Conservation (phyloP, 1,284 basidiomycete species). For the Irpex lacteus region DNA sequence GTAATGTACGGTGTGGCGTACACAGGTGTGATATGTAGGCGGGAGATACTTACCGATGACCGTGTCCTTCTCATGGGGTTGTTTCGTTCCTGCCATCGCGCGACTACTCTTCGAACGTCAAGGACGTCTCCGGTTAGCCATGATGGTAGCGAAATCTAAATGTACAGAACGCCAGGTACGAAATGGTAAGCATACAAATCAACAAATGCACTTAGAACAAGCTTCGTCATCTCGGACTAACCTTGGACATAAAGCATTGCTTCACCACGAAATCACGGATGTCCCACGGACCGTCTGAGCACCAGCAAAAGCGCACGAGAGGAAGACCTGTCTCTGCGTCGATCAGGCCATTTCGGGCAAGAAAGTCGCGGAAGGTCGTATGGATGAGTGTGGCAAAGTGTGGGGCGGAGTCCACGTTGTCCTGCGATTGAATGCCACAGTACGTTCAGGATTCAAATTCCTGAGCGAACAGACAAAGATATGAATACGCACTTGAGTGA, state of each 20-base stretch:
- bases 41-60: constrained; percentile 10
- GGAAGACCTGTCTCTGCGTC: constrained; percentile 53
- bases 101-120: constrained; percentile 64
- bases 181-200: too few species aligned
- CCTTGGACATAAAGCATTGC: constrained; percentile 83
- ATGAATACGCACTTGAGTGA: constrained; percentile 69
- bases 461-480: background rate
- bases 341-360: constrained; percentile 64
- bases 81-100: constrained; percentile 35
- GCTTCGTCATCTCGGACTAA: constrained; percentile 29
- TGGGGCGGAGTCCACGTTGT: constrained; percentile 78
- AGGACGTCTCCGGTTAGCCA: constrained; percentile 72
- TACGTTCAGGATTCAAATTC: background rate
- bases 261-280: constrained; percentile 84
- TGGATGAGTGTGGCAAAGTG: constrained; percentile 70
- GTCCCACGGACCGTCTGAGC: constrained; percentile 80
- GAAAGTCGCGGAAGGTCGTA: constrained; percentile 60
- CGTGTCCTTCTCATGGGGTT: constrained; percentile 22
- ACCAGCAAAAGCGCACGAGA: constrained; percentile 68
- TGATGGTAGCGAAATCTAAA: constrained; percentile 61
- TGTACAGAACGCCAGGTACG: background rate
- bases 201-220: background rate
- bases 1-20: background rate
- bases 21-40: background rate
- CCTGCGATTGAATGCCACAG: constrained; percentile 29